These are phyloP conservation scores for Talaromyces pinophilus DNA, from an alignment of 2,329 filamentous ascomycete species.

Conservation along the genomic window DNA sequence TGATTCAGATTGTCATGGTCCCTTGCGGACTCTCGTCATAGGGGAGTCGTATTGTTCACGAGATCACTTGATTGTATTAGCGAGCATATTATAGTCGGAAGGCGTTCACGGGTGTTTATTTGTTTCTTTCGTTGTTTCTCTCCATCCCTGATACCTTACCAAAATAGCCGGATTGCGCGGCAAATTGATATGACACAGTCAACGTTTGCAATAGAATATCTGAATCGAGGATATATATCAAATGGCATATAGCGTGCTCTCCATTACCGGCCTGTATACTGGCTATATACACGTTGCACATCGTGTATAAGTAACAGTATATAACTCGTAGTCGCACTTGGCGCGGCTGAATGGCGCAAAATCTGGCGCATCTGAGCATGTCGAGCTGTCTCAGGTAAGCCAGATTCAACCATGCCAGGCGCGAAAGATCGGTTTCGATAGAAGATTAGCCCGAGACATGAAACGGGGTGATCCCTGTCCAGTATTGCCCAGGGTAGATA, in stretches of 20 bases:
- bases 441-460: slow-evolving; percentile 6
- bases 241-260: neutral
- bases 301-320: slow-evolving; percentile 17
- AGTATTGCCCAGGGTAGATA: neutral
- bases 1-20: slow-evolving; percentile 25
- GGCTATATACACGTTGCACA: slow-evolving; percentile 15
- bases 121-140: slow-evolving; percentile 22
- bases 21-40: slow-evolving; percentile 13
- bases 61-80: slow-evolving; percentile 20
- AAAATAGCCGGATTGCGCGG: neutral
- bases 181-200: neutral
- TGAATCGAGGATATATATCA: neutral
- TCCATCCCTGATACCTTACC: neutral
- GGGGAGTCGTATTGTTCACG: slow-evolving; percentile 14
- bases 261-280: neutral
- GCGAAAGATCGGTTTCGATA: slow-evolving; percentile 14
- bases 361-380: neutral
- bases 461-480: neutral
- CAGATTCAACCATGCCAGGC: slow-evolving; percentile 12
- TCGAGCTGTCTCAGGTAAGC: neutral
- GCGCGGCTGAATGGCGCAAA: slow-evolving; percentile 10
- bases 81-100: slow-evolving; percentile 15
- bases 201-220: neutral
- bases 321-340: slow-evolving; percentile 11
- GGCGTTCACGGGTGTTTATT: slow-evolving; percentile 7